These are phyloP conservation scores for Corymbia calophylla DNA, from an alignment of 441 rosid species.

Conservation along the genomic window DNA sequence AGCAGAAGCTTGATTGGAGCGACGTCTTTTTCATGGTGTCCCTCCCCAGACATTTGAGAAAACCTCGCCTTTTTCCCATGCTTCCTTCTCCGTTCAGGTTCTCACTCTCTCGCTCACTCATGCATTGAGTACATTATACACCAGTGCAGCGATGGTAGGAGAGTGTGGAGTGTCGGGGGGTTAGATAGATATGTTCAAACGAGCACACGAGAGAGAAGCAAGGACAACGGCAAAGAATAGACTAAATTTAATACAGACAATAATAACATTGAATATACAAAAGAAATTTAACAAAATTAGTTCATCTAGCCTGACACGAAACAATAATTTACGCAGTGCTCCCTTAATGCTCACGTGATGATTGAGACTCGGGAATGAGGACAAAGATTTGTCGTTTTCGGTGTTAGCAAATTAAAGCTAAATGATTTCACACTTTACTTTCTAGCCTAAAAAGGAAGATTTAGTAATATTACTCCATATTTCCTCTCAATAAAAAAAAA, in stretches of 20 bases:
- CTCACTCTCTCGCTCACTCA: background rate
- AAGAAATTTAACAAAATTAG: background rate
- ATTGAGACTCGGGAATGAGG: background rate
- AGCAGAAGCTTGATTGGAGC: background rate
- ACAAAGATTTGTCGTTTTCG: background rate
- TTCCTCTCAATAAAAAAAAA: no score
- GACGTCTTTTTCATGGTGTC: background rate
- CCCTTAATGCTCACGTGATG: background rate
- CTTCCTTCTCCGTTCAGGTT: background rate
- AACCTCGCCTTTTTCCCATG: background rate
- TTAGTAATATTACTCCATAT: no score
- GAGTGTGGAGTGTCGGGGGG: background rate
- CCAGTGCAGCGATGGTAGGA: background rate
- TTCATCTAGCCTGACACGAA: background rate
- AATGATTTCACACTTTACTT: background rate
- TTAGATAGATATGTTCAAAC: background rate
- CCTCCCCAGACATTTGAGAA: background rate
- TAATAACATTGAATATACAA: background rate
- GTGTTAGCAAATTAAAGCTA: background rate
- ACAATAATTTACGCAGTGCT: background rate
- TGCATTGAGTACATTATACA: background rate
- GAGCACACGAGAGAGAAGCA: background rate
- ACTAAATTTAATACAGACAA: background rate
- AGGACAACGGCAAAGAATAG: background rate
- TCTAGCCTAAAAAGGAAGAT: no score